Percentiles rank a stretch among this genome's conserved stretches.
Evolutionary conservation across 177 flowering plant genomes (phyloP).

Genomic region (Tripterygium wilfordii): DNA sequence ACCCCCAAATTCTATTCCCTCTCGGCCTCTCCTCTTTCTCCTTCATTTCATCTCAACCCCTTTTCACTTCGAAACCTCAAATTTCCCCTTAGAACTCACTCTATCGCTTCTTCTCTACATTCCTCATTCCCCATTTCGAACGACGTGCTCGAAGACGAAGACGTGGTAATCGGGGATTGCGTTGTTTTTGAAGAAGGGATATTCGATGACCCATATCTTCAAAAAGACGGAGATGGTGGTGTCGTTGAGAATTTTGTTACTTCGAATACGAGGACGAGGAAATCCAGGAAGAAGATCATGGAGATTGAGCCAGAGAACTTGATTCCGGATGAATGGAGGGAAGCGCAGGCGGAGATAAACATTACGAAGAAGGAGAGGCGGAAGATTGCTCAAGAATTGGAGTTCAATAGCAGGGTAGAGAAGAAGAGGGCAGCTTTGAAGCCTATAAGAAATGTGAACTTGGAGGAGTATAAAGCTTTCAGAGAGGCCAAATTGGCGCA

Average conservation of each 20-base stretch:
- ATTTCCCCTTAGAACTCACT: conserved; percentile 11
- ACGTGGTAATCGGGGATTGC: conserved; percentile 66
- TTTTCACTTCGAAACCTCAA: conserved; percentile 8
- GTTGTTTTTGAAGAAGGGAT: conserved; percentile 78
- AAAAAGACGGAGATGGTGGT: conserved; percentile 1
- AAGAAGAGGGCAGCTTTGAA: conserved; percentile 33
- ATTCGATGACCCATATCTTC: conserved; percentile 69
- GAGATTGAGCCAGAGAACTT: conserved; percentile 37
- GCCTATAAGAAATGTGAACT: conserved; percentile 26
- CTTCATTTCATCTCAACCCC: background rate
- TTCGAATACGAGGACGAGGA: background rate
- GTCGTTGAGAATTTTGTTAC: background rate
- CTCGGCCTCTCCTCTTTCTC: conserved; percentile 7
- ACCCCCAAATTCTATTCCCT: conserved; percentile 14
- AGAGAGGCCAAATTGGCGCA: conserved; percentile 51
- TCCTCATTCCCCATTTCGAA: background rate
- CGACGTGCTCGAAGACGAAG: conserved; percentile 28
- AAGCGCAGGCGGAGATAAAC: conserved; percentile 53
- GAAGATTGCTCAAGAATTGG: conserved; percentile 48
- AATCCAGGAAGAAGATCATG: background rate
- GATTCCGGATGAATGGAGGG: conserved; percentile 77
- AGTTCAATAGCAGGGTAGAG: conserved; percentile 51
- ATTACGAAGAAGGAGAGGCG: conserved; percentile 82
- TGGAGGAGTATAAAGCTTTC: conserved; percentile 39
- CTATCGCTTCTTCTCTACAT: conserved; percentile 13